Evolutionary conservation across 192 early-diverging fungal species (phyloP).

Genomic region (Oehlia diaphana): DNA sequence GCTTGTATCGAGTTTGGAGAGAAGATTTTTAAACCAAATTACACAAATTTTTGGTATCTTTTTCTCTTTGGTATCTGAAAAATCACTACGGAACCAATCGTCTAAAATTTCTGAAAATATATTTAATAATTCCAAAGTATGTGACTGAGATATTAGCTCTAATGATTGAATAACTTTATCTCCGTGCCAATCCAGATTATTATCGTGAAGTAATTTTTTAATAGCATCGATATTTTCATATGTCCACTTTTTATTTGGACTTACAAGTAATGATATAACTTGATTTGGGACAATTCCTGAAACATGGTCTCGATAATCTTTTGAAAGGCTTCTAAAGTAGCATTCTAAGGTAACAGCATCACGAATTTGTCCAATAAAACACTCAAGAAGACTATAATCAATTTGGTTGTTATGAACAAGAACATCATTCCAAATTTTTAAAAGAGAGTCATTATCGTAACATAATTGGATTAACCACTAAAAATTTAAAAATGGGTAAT

Average conservation of each 20-base stretch:
- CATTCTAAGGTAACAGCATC: neutral
- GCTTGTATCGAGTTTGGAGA: neutral
- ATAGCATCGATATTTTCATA: neutral
- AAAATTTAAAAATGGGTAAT: neutral
- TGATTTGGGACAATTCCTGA: too few species aligned
- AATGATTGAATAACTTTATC: neutral
- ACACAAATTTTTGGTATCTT: neutral
- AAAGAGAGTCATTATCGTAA: neutral
- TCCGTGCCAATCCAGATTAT: neutral
- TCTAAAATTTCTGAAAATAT: neutral
- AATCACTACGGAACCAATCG: neutral
- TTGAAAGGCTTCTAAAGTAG: neutral
- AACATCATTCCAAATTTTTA: neutral
- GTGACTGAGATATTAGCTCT: neutral
- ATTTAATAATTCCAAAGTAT: neutral
- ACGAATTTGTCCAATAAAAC: neutral
- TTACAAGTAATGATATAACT: too few species aligned
- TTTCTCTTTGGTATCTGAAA: neutral
- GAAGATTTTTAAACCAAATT: neutral
- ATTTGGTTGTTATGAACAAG: neutral
- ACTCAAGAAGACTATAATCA: neutral
- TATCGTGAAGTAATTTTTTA: neutral
- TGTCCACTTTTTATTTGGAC: too few species aligned
- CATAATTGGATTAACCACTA: constrained; percentile 3
- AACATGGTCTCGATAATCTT: too few species aligned